Evolutionary conservation across 148 eudicot genomes (phyloP).

Genomic region (Rhododendron ferrugineum): DNA sequence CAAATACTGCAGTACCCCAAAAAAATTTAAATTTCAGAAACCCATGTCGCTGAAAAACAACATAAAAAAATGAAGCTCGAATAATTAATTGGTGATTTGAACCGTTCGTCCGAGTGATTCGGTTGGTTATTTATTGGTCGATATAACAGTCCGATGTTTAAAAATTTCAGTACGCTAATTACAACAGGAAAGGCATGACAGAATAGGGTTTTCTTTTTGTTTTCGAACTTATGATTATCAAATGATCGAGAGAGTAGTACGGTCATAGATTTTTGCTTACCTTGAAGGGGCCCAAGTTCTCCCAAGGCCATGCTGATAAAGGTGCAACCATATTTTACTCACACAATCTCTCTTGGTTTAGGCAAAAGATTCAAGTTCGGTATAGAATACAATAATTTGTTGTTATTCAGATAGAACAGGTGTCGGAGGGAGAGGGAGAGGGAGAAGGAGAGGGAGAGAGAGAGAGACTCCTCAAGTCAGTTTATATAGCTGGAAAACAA

Average conservation of each 20-base stretch:
- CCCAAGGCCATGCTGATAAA: slow-evolving; percentile 75
- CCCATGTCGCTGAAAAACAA: neutral
- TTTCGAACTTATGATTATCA: neutral
- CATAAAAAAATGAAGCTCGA: neutral
- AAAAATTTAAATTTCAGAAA: neutral
- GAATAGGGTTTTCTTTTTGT: neutral
- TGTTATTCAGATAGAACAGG: neutral
- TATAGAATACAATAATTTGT: neutral
- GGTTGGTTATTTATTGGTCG: neutral
- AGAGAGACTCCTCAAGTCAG: neutral
- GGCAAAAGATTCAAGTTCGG: neutral
- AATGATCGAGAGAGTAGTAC: neutral
- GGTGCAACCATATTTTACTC: slow-evolving; percentile 45
- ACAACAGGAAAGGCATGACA: neutral
- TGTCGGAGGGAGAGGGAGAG: neutral
- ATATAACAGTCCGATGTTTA: too few relatives aligned
- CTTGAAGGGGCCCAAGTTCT: slow-evolving; percentile 63
- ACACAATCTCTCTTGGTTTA: neutral
- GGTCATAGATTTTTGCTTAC: slow-evolving; percentile 23
- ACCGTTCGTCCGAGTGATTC: neutral
- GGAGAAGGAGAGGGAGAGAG: slow-evolving; percentile 8
- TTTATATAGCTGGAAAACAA: slow-evolving; percentile 1
- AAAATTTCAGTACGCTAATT: neutral
- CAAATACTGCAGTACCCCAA: slow-evolving; percentile 38
- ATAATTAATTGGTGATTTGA: too few relatives aligned